Percentiles rank a stretch among this genome's conserved stretches.
Evolutionary conservation across 2,329 filamentous ascomycete species (phyloP).

Genomic region (Botrytis porri): DNA sequence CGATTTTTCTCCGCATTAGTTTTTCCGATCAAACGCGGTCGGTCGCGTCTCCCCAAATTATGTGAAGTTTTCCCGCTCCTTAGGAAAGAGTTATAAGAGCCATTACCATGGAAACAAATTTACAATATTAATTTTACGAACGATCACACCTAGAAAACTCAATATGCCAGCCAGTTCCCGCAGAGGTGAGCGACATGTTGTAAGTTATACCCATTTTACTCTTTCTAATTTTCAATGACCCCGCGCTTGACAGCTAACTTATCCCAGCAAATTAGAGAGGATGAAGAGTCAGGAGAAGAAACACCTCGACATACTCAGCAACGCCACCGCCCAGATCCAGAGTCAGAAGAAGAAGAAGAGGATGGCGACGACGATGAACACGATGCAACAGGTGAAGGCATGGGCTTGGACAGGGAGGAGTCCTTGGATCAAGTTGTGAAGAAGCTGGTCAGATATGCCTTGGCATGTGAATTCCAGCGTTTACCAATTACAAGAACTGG

Average conservation of each 20-base stretch:
- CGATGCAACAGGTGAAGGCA: slow-evolving; percentile 22
- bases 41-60: slow-evolving; percentile 5
- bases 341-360: slow-evolving; percentile 31
- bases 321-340: slow-evolving; percentile 22
- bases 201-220: neutral
- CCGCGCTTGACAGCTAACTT: slow-evolving; percentile 14
- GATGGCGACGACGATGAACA: slow-evolving; percentile 32
- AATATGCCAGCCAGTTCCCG: slow-evolving; percentile 2
- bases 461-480: slow-evolving; percentile 64
- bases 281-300: slow-evolving; percentile 34
- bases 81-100: neutral
- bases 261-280: slow-evolving; percentile 27
- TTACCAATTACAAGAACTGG: slow-evolving; percentile 58
- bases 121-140: neutral
- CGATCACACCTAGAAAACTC: too few species aligned
- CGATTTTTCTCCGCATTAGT: neutral
- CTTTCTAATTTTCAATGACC: slow-evolving; percentile 5
- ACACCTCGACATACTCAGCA: slow-evolving; percentile 30
- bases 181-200: slow-evolving; percentile 5
- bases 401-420: slow-evolving; percentile 30
- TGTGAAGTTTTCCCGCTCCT: neutral
- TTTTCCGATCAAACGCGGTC: slow-evolving; percentile 11
- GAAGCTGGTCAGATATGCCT: slow-evolving; percentile 65
- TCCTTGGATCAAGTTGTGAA: slow-evolving; percentile 53
- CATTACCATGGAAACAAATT: neutral